Conservation (phyloP, 1,284 basidiomycete species). For the Hymenochaete sp. region DNA sequence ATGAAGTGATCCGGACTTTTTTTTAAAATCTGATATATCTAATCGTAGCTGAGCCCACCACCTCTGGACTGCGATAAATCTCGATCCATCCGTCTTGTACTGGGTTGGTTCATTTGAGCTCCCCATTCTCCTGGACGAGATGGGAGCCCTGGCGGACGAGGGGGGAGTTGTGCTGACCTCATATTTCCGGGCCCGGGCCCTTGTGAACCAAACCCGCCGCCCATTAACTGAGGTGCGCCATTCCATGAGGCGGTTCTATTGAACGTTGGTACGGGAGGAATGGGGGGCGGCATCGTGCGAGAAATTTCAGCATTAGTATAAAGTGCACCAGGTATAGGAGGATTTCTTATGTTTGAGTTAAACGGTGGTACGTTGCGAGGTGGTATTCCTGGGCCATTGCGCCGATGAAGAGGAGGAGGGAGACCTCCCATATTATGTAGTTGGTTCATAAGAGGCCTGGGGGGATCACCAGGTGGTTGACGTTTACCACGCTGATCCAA, state of each 20-base stretch:
- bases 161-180: slow-evolving; percentile 12
- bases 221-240: no score
- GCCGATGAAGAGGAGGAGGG: slow-evolving; percentile 9
- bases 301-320: not conserved
- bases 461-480: slow-evolving; percentile 22
- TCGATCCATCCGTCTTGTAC: no score
- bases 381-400: slow-evolving; percentile 4
- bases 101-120: slow-evolving; percentile 3
- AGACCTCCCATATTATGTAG: no score
- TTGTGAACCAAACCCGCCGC: not conserved
- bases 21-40: no score
- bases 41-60: no score
- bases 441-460: slow-evolving; percentile 1
- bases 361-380: not conserved
- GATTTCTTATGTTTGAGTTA: not conserved
- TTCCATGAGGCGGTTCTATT: no score
- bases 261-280: not conserved
- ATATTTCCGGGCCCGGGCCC: no score
- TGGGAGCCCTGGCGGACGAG: slow-evolving; percentile 13
- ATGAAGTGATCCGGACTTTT: no score
- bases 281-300: not conserved
- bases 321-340: not conserved
- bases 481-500: slow-evolving; percentile 72
- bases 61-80: no score
- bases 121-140: slow-evolving; percentile 33